phyloP scores from a whole-genome alignment of 164 flowering plant genomes.

The Echeveria elegans region DNA sequence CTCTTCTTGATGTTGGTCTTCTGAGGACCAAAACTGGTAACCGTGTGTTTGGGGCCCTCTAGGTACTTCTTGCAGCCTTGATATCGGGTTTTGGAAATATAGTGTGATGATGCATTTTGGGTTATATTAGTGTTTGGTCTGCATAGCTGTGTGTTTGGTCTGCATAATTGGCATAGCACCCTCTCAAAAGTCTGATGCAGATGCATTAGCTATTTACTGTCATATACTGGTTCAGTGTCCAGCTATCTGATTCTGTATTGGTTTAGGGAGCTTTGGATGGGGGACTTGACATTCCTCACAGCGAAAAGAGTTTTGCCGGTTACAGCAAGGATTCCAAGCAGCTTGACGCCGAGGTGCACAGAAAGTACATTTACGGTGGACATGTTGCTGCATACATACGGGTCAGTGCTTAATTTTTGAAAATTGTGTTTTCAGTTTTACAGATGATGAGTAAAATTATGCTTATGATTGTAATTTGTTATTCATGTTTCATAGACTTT shows the following conservation, averaged over 20 bases:
- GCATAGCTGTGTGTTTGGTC: too few relatives aligned
- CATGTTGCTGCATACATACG: constrained; percentile 52
- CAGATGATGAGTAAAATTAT: not conserved
- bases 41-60: constrained; percentile 67
- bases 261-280: constrained; percentile 52
- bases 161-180: too few relatives aligned
- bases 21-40: constrained; percentile 60
- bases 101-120: too few relatives aligned
- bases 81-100: too few relatives aligned
- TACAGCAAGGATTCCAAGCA: constrained; percentile 37
- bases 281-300: constrained; percentile 59
- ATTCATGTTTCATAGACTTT: constrained; percentile 22
- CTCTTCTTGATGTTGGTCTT: constrained; percentile 71
- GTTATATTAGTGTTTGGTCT: too few relatives aligned
- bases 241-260: too few relatives aligned
- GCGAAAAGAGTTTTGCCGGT: constrained; percentile 61
- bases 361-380: constrained; percentile 50
- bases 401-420: constrained; percentile 10
- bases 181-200: not conserved
- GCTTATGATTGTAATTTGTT: constrained; percentile 17
- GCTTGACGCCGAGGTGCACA: constrained; percentile 48
- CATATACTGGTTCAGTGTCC: too few relatives aligned
- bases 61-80: constrained; percentile 30
- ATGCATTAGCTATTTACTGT: too few relatives aligned
- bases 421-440: not conserved